Conservation (phyloP, 2,329 filamentous ascomycete genomes). For the Colletotrichum sansevieriae region DNA sequence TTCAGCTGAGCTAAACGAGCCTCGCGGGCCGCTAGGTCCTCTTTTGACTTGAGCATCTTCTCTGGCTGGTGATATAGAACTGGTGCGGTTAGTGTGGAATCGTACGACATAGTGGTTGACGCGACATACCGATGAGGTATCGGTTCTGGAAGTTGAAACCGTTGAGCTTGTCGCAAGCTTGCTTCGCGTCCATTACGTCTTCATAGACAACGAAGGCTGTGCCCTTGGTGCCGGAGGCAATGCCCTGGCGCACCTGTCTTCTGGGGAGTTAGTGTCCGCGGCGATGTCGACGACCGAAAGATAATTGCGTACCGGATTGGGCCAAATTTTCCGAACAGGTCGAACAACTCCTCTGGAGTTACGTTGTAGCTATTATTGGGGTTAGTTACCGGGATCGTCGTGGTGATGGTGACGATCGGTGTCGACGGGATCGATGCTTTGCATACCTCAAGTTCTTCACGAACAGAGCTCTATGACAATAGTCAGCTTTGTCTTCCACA, state of each 20-base stretch:
- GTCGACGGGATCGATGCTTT: conserved; percentile 64
- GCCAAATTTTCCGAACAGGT: conserved; percentile 98
- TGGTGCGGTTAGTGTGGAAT: conserved; percentile 46
- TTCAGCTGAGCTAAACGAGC: conserved; percentile 99
- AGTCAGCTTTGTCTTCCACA: conserved; percentile 48
- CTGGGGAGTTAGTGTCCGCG: conserved; percentile 40
- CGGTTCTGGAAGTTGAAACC: conserved; percentile 99
- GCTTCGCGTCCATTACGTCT: conserved; percentile 98
- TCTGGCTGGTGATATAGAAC: conserved; percentile 76
- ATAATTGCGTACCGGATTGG: conserved; percentile 81
- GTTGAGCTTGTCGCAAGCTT: conserved; percentile 99
- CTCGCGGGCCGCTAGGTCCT: conserved; percentile 92
- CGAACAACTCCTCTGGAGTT: conserved; percentile 96
- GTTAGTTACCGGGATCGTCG: conserved; percentile 22
- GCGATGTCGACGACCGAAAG: background rate
- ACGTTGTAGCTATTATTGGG: conserved; percentile 88
- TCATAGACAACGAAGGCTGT: conserved; percentile 99
- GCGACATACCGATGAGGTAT: conserved; percentile 90
- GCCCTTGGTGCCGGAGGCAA: conserved; percentile 96
- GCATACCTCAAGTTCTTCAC: conserved; percentile 98
- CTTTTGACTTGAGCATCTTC: conserved; percentile 84
- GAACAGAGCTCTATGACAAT: conserved; percentile 87
- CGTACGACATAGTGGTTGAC: background rate
- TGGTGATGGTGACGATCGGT: conserved; percentile 61
- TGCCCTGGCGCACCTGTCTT: conserved; percentile 98